Percentiles rank a stretch among this genome's conserved stretches.
Conservation (phyloP, 1,284 basidiomycete genomes). For the Cryptococcus floricola region DNA sequence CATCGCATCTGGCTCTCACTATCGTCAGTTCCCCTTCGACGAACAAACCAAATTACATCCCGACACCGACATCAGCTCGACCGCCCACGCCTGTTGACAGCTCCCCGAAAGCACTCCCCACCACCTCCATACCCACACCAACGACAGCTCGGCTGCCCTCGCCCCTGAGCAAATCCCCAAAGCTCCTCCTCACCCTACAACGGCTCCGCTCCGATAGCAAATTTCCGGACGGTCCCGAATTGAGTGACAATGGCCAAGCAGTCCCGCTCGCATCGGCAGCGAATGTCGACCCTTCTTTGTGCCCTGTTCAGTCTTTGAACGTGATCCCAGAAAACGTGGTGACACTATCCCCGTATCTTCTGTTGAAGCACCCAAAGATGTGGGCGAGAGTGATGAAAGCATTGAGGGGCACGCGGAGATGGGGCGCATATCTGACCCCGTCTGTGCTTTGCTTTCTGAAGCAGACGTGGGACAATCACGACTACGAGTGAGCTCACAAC, state of each 20-base stretch:
- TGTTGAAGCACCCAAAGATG: constrained; percentile 18
- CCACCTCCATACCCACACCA: neutral
- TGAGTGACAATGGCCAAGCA: neutral
- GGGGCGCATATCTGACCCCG: constrained; percentile 38
- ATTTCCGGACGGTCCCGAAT: neutral
- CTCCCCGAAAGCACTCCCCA: neutral
- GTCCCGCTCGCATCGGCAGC: neutral
- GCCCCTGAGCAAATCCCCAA: neutral
- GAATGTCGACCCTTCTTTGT: neutral
- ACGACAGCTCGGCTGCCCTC: neutral
- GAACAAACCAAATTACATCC: too few species aligned
- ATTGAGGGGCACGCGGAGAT: constrained; percentile 17
- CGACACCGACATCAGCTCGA: neutral
- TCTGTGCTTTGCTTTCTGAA: constrained; percentile 26
- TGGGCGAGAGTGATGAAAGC: constrained; percentile 26
- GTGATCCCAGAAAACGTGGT: neutral
- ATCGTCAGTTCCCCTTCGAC: too few species aligned
- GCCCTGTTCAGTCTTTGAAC: neutral
- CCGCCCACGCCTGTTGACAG: neutral
- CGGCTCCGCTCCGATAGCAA: neutral
- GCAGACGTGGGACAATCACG: constrained; percentile 12
- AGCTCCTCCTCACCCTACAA: neutral
- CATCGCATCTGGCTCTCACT: too few species aligned
- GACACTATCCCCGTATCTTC: neutral
- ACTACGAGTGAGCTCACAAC: constrained; percentile 9